Conservation (phyloP, 179 eudicot genomes). For the Patellifolia procumbens region DNA sequence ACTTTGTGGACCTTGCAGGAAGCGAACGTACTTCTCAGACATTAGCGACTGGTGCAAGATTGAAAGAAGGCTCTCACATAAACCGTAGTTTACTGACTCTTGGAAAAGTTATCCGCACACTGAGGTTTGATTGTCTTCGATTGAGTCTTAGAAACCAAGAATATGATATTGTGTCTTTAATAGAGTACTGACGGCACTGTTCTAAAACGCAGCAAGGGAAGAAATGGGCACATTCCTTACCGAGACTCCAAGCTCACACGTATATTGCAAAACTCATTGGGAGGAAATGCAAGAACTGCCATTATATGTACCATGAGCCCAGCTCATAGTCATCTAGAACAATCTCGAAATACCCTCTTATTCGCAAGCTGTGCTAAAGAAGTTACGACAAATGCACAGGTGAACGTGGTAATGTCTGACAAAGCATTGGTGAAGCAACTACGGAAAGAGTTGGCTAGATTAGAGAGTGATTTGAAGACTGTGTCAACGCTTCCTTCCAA, state of each 20-base stretch:
- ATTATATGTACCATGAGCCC: conserved; percentile 87
- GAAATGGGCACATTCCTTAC: conserved; percentile 65
- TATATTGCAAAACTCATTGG: conserved; percentile 73
- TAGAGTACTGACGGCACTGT: conserved; percentile 1
- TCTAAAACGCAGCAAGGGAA: conserved; percentile 56
- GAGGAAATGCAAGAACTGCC: conserved; percentile 86
- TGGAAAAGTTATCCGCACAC: conserved; percentile 81
- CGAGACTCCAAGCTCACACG: conserved; percentile 87
- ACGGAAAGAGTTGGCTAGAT: conserved; percentile 59
- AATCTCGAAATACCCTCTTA: conserved; percentile 73
- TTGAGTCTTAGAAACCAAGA: neutral
- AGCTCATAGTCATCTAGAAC: conserved; percentile 71
- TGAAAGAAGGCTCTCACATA: conserved; percentile 91
- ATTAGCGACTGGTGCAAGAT: conserved; percentile 63
- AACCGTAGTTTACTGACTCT: conserved; percentile 88
- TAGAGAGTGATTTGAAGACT: conserved; percentile 56
- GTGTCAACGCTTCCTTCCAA: conserved; percentile 31
- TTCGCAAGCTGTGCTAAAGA: conserved; percentile 80
- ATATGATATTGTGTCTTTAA: neutral
- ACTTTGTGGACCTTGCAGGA: conserved; percentile 95
- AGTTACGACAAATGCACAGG: conserved; percentile 64
- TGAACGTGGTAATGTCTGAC: conserved; percentile 73
- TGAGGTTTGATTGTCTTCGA: conserved; percentile 47
- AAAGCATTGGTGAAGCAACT: conserved; percentile 74
- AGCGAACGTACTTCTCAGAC: conserved; percentile 96